Percentiles rank a stretch among this genome's conserved stretches.
Conservation (phyloP, 2,329 filamentous ascomycete genomes). For the Fonsecaea monophora region DNA sequence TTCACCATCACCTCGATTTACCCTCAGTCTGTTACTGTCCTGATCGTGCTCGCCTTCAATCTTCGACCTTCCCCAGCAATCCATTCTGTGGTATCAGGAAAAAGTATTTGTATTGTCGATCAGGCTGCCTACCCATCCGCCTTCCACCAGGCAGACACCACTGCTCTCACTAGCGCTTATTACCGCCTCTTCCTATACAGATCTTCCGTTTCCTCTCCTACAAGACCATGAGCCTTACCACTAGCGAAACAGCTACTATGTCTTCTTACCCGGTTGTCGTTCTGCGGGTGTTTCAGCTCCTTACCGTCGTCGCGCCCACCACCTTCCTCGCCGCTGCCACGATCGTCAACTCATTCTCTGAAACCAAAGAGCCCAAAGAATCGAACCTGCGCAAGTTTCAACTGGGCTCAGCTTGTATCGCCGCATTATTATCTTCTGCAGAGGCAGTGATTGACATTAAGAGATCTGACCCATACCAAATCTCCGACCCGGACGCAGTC, state of each 20-base stretch:
- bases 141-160: constrained; percentile 9
- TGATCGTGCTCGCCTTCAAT: neutral
- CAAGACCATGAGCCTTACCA: neutral
- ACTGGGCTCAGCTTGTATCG: constrained; percentile 9
- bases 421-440: constrained; percentile 8
- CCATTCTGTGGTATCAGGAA: constrained; percentile 4
- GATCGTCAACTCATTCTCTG: constrained; percentile 13
- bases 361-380: neutral
- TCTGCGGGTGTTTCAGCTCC: constrained; percentile 15
- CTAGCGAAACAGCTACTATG: constrained; percentile 3
- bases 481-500: constrained; percentile 27
- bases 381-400: constrained; percentile 18
- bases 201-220: neutral
- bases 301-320: constrained; percentile 8
- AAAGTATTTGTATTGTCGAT: constrained; percentile 8
- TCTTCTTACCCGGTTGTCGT: neutral
- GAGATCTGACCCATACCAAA: constrained; percentile 11
- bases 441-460: constrained; percentile 20
- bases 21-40: neutral
- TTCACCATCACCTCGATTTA: neutral
- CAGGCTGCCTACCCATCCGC: neutral
- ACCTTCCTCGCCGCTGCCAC: constrained; percentile 19
- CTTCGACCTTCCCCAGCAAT: constrained; percentile 3
- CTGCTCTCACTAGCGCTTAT: constrained; percentile 3
- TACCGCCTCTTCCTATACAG: neutral